Conservation (phyloP, 129 eudicot species). For the Lactuca sativa region DNA sequence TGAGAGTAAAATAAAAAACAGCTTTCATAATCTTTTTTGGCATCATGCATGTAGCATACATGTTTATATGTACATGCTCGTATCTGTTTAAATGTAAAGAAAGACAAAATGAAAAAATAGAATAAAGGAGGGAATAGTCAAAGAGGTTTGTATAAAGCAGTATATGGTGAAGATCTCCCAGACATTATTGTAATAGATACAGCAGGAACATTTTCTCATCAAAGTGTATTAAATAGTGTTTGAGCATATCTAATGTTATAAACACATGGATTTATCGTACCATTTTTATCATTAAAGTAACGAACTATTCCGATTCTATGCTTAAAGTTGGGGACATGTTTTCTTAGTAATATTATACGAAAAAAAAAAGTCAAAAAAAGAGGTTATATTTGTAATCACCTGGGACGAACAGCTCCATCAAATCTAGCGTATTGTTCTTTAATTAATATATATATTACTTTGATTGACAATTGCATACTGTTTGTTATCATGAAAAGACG, state of each 20-base stretch:
- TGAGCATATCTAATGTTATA: background rate
- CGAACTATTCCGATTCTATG: background rate
- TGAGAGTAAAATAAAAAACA: background rate
- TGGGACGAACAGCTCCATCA: conserved; percentile 8
- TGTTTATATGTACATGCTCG: background rate
- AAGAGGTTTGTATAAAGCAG: conserved; percentile 11
- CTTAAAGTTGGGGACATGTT: conserved; percentile 25
- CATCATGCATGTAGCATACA: background rate
- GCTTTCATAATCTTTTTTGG: background rate
- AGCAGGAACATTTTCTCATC: conserved; percentile 1
- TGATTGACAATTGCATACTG: background rate
- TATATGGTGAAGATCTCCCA: conserved; percentile 13
- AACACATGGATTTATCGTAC: conserved; percentile 8
- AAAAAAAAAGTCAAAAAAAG: conserved; percentile 23
- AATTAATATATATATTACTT: background rate
- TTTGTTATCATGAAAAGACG: background rate
- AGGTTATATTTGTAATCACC: background rate
- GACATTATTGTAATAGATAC: conserved; percentile 8
- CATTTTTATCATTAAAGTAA: conserved; percentile 1
- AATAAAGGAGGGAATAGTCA: conserved; percentile 9
- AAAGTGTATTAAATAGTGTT: background rate
- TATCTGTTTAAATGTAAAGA: background rate
- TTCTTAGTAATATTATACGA: conserved; percentile 4
- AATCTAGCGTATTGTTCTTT: conserved; percentile 15
- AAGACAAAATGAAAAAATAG: conserved; percentile 2